These are phyloP conservation scores for Colletotrichum sp. DNA, from an alignment of 2,329 filamentous ascomycete genomes.

Conservation along the genomic window DNA sequence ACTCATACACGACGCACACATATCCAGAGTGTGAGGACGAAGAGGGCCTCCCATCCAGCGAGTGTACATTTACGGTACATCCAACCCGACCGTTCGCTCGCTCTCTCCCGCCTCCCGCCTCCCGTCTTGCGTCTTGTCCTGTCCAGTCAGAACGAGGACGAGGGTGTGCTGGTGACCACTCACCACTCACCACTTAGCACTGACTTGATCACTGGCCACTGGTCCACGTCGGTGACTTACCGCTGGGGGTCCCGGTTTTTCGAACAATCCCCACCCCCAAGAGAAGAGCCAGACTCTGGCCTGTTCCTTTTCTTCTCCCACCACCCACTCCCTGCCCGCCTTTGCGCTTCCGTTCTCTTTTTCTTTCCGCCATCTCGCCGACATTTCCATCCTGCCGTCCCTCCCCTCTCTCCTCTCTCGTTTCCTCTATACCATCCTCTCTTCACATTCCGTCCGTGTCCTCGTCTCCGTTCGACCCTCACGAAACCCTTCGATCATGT, in stretches of 20 bases:
- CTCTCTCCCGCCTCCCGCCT: not conserved
- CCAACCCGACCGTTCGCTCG: not conserved
- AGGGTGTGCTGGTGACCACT: constrained; percentile 5
- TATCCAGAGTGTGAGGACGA: not conserved
- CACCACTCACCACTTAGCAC: not conserved
- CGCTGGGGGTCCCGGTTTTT: constrained; percentile 21
- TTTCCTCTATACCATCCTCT: constrained; percentile 21
- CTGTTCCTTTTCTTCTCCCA: constrained; percentile 31
- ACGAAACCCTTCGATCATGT: constrained; percentile 37
- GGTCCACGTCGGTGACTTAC: constrained; percentile 6
- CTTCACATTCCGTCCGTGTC: constrained; percentile 13
- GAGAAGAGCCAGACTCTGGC: constrained; percentile 20
- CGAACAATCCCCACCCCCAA: constrained; percentile 12
- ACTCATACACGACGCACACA: not conserved
- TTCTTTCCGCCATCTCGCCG: constrained; percentile 32
- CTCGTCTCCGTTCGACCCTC: constrained; percentile 20
- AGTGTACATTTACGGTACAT: not conserved
- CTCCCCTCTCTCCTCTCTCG: constrained; percentile 25
- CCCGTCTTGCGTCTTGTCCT: not conserved
- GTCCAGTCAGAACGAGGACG: not conserved
- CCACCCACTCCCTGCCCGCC: constrained; percentile 30
- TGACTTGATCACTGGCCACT: constrained; percentile 3
- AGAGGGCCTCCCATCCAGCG: not conserved
- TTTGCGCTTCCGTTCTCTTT: constrained; percentile 29
- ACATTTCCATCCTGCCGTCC: constrained; percentile 28